These are phyloP conservation scores for Cylindrodendrum hubeiense DNA, from an alignment of 2,329 filamentous ascomycete species.

Conservation along the genomic window DNA sequence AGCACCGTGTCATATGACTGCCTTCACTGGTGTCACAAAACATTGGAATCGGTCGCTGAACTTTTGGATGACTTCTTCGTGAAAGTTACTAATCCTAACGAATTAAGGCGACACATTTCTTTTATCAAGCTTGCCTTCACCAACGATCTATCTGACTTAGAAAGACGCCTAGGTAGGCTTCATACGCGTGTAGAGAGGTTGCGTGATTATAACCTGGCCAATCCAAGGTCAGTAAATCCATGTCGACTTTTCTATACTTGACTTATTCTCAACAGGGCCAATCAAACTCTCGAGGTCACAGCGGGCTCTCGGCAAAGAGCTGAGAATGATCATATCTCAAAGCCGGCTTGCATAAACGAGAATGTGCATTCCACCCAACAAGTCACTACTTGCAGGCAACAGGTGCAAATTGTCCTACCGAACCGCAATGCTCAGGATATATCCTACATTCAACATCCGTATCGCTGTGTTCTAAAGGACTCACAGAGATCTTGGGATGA, in stretches of 20 bases:
- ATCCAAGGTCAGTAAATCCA: neutral
- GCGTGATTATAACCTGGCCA: neutral
- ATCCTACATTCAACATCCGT: neutral
- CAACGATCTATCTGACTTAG: neutral
- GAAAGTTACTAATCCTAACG: neutral
- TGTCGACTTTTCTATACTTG: neutral
- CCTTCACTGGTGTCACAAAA: neutral
- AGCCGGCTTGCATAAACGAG: neutral
- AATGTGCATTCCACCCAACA: neutral
- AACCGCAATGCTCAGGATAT: neutral
- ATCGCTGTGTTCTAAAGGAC: neutral
- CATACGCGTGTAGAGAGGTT: neutral
- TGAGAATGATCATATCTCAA: neutral
- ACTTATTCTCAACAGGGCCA: neutral
- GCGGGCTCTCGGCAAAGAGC: neutral
- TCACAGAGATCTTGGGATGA: neutral
- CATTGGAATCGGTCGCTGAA: neutral
- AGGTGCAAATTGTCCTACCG: neutral
- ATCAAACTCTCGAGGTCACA: neutral
- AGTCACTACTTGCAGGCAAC: neutral
- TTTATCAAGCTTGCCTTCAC: neutral
- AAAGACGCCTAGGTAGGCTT: neutral
- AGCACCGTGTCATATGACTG: neutral
- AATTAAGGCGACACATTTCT: neutral
- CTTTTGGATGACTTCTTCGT: neutral